A percentile compares a stretch with the other conserved stretches of the same genome.
Evolutionary conservation across 345 rosid genomes (phyloP).

Genomic region (Chamaenerion angustifolium): DNA sequence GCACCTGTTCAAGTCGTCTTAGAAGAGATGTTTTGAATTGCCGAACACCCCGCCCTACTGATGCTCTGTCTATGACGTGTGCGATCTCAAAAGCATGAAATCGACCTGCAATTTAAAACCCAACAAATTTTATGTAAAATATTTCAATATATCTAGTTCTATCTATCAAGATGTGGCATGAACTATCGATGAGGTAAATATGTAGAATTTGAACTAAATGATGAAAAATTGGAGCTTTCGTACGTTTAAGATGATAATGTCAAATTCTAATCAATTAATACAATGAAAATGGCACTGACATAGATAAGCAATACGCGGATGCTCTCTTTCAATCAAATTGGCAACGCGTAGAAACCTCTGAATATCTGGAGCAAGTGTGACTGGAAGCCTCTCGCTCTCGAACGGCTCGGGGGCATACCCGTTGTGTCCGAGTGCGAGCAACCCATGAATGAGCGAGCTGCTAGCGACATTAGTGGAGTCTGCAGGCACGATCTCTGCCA

Average conservation of each 20-base stretch:
- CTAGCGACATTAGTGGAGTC: slow-evolving; percentile 27
- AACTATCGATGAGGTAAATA: no score
- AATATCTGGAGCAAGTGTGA: slow-evolving; percentile 57
- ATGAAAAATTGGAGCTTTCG: neutral
- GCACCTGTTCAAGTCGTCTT: slow-evolving; percentile 67
- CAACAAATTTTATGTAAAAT: no score
- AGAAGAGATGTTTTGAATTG: slow-evolving; percentile 91
- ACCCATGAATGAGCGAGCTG: slow-evolving; percentile 19
- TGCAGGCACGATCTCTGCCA: slow-evolving; percentile 61
- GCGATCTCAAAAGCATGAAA: slow-evolving; percentile 76
- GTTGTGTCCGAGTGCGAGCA: slow-evolving; percentile 17
- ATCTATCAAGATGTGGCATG: no score
- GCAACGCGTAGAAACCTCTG: slow-evolving; percentile 86
- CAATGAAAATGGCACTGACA: slow-evolving; percentile 25
- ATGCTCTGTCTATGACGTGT: slow-evolving; percentile 64
- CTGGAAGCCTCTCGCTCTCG: slow-evolving; percentile 84
- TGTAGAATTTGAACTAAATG: neutral
- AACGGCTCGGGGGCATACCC: slow-evolving; percentile 47
- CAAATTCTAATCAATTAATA: neutral
- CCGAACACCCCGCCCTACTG: slow-evolving; percentile 70
- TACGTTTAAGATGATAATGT: neutral
- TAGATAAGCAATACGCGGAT: slow-evolving; percentile 78
- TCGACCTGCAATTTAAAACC: slow-evolving; percentile 42
- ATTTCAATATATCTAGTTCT: no score
- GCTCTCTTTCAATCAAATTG: slow-evolving; percentile 44